These are phyloP conservation scores for Phylloporus scabripes DNA, from an alignment of 768 basidiomycete species.

Conservation along the genomic window DNA sequence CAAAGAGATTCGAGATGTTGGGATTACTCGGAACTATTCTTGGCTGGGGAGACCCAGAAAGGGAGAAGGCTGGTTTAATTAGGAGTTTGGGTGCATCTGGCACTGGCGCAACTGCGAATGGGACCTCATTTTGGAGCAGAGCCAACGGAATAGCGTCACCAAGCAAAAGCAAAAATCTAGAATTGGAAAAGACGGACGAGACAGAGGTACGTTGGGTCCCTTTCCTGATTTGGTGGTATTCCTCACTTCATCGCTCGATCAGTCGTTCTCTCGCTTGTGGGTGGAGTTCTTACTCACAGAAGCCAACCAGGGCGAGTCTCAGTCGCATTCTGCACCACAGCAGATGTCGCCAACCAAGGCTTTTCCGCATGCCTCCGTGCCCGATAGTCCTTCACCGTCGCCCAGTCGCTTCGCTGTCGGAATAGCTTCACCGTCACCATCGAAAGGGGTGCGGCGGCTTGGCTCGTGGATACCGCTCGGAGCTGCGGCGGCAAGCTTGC, in stretches of 20 bases:
- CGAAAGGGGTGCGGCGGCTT: slow-evolving; percentile 32
- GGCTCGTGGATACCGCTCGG: slow-evolving; percentile 34
- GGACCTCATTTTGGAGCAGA: slow-evolving; percentile 21
- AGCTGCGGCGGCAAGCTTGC: slow-evolving; percentile 34
- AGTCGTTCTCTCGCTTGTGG: slow-evolving; percentile 98
- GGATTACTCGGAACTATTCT: slow-evolving; percentile 82
- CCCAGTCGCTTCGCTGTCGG: slow-evolving; percentile 14
- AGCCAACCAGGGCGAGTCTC: slow-evolving; percentile 43
- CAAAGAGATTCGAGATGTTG: slow-evolving; percentile 97
- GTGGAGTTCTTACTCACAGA: slow-evolving; percentile 98
- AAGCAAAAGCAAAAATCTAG: slow-evolving; percentile 38
- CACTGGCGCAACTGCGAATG: slow-evolving; percentile 14
- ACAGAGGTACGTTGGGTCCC: slow-evolving; percentile 57
- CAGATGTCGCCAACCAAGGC: slow-evolving; percentile 16
- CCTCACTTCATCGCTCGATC: slow-evolving; percentile 1
- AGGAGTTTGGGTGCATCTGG: slow-evolving; percentile 39
- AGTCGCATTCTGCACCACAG: slow-evolving; percentile 15
- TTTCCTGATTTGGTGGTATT: not conserved
- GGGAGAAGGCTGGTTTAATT: slow-evolving; percentile 74
- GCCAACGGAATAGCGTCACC: slow-evolving; percentile 25
- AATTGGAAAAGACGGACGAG: slow-evolving; percentile 76
- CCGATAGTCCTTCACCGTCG: slow-evolving; percentile 31
- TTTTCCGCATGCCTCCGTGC: slow-evolving; percentile 34
- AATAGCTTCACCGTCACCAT: slow-evolving; percentile 18
- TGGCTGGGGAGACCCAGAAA: slow-evolving; percentile 88